phyloP scores from a whole-genome alignment of 805 yeast genomes.

The Metschnikowia borealis region DNA sequence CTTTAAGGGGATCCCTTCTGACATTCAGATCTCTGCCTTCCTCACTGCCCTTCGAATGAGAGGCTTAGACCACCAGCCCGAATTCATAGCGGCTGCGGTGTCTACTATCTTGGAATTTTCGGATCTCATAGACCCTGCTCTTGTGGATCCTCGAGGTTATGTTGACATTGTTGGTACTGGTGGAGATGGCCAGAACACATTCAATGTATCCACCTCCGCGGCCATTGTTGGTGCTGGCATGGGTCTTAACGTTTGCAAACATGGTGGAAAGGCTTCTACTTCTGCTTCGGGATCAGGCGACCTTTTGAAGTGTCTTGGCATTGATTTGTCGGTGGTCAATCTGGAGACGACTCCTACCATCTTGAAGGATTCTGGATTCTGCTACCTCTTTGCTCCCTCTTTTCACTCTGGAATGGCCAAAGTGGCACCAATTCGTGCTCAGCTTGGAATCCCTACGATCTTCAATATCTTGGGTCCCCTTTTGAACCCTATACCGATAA shows the following conservation, averaged over 20 bases:
- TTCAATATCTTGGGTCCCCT: slow-evolving; percentile 94
- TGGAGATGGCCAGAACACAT: slow-evolving; percentile 97
- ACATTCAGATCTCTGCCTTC: slow-evolving; percentile 73
- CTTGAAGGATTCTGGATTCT: slow-evolving; percentile 48
- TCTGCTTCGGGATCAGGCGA: slow-evolving; percentile 95
- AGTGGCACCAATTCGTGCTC: slow-evolving; percentile 73
- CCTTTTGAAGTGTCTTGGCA: slow-evolving; percentile 72
- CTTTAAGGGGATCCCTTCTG: slow-evolving; percentile 57
- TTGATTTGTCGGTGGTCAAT: slow-evolving; percentile 70
- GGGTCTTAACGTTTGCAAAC: slow-evolving; percentile 78
- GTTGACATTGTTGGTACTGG: slow-evolving; percentile 98
- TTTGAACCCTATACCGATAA: slow-evolving; percentile 80
- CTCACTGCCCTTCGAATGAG: slow-evolving; percentile 70
- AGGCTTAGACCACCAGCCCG: slow-evolving; percentile 77
- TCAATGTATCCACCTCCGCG: slow-evolving; percentile 91
- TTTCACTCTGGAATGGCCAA: slow-evolving; percentile 89
- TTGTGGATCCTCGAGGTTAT: slow-evolving; percentile 48
- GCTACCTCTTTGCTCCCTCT: slow-evolving; percentile 85
- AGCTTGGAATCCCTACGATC: slow-evolving; percentile 85
- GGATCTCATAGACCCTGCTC: slow-evolving; percentile 43
- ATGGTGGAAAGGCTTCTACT: slow-evolving; percentile 96
- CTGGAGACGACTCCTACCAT: slow-evolving; percentile 56
- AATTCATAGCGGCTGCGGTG: slow-evolving; percentile 83
- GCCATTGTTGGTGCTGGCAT: slow-evolving; percentile 95
- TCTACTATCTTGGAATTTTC: slow-evolving; percentile 66